These are phyloP conservation scores for Skeletonema costatum DNA, from an alignment of 108 stramenopile genomes.

Conservation along the genomic window DNA sequence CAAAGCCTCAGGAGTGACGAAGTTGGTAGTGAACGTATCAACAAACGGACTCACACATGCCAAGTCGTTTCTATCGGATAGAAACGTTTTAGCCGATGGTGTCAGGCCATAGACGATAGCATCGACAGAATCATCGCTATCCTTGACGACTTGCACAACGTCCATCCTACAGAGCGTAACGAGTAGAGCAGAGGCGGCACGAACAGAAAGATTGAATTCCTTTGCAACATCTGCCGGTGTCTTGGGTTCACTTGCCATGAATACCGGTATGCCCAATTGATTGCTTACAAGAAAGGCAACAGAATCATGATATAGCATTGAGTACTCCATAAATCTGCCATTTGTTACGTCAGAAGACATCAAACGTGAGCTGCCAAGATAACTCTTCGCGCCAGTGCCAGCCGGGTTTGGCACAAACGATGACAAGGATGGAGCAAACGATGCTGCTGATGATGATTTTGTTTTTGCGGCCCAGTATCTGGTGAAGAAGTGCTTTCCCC, in stretches of 20 bases:
- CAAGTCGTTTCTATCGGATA: not conserved
- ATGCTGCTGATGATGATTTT: not conserved
- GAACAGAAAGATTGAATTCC: constrained; percentile 3
- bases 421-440: not conserved
- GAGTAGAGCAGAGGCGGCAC: constrained; percentile 3
- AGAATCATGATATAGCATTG: constrained; percentile 9
- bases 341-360: not conserved
- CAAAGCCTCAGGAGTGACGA: not conserved
- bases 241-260: not conserved
- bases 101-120: constrained; percentile 1
- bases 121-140: constrained; percentile 10
- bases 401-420: not conserved
- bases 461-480: not conserved
- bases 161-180: constrained; percentile 10
- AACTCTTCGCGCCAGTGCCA: not conserved
- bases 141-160: not conserved
- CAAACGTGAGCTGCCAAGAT: not conserved
- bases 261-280: constrained; percentile 1
- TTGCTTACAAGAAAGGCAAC: constrained; percentile 13
- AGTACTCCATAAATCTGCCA: not conserved
- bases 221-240: constrained; percentile 5
- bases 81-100: constrained; percentile 6
- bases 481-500: not conserved
- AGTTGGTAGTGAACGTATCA: constrained; percentile 5
- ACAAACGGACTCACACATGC: constrained; percentile 4